These are phyloP conservation scores for Auricularia heimuer DNA, from an alignment of 768 basidiomycete species.

Conservation along the genomic window DNA sequence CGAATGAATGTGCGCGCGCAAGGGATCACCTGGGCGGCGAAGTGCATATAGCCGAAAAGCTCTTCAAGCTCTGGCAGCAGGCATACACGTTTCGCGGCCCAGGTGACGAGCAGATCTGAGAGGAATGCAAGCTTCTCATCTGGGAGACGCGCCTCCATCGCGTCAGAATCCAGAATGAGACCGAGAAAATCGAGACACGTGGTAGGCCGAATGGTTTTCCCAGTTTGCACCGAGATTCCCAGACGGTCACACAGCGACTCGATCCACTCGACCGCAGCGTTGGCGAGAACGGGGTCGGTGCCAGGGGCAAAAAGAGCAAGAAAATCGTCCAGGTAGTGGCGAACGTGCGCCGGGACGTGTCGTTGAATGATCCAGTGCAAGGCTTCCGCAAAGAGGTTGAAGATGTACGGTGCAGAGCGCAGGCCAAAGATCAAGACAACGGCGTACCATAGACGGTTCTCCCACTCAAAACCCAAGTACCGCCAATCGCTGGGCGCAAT, in stretches of 20 bases:
- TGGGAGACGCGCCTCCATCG: too few relatives aligned
- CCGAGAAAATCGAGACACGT: too few relatives aligned
- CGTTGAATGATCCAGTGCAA: constrained; percentile 32
- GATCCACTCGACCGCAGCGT: too few relatives aligned
- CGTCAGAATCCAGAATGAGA: too few relatives aligned
- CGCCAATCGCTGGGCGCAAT: constrained; percentile 22
- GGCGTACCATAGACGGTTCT: constrained; percentile 17
- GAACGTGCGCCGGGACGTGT: constrained; percentile 17
- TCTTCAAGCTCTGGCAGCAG: constrained; percentile 22
- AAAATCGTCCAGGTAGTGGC: constrained; percentile 3
- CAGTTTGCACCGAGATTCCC: too few relatives aligned
- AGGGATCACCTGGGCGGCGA: constrained; percentile 27
- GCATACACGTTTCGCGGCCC: constrained; percentile 12
- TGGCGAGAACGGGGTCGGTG: too few relatives aligned
- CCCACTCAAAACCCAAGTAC: constrained; percentile 25
- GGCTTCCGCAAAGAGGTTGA: constrained; percentile 30
- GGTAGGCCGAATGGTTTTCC: too few relatives aligned
- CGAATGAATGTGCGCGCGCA: constrained; percentile 19
- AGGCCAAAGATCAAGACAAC: constrained; percentile 26
- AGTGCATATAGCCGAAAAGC: constrained; percentile 25
- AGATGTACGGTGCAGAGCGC: constrained; percentile 28
- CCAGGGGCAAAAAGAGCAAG: too few relatives aligned
- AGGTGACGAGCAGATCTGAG: constrained; percentile 20
- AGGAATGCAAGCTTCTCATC: constrained; percentile 20
- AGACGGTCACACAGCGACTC: too few relatives aligned